Percentiles rank a stretch among this genome's conserved stretches.
phyloP scores from a whole-genome alignment of 495 filamentous ascomycete genomes.

The Gamarada debralockiae region DNA sequence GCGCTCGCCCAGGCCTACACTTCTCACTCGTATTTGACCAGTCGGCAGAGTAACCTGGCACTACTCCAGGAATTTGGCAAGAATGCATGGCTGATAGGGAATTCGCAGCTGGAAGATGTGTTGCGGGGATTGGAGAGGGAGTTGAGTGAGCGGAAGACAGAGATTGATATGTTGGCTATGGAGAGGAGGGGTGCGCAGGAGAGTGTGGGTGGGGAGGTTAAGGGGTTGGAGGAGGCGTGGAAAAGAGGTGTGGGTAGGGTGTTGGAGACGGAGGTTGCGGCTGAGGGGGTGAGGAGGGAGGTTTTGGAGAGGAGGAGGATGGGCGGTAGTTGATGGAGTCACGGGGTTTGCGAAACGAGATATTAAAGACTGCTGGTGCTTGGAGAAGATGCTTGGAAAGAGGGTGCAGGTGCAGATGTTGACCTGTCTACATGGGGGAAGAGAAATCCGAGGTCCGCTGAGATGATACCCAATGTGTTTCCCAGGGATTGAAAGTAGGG shows the following conservation, averaged over 20 bases:
- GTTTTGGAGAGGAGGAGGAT: slow-evolving; percentile 48
- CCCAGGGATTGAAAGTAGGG: too few species aligned
- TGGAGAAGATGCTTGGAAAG: too few species aligned
- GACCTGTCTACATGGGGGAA: too few species aligned
- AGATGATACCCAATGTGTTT: too few species aligned
- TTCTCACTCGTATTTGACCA: slow-evolving; percentile 59
- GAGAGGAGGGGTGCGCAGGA: slow-evolving; percentile 69
- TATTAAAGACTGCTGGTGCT: too few species aligned
- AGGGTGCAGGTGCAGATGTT: too few species aligned
- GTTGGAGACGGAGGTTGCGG: slow-evolving; percentile 72
- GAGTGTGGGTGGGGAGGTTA: slow-evolving; percentile 61
- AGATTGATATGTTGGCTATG: slow-evolving; percentile 67
- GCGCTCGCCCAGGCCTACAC: slow-evolving; percentile 51
- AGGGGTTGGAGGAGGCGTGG: slow-evolving; percentile 69
- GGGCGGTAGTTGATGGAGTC: slow-evolving; percentile 12
- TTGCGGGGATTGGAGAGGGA: slow-evolving; percentile 73
- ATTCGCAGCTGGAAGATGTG: slow-evolving; percentile 71
- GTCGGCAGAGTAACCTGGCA: slow-evolving; percentile 63
- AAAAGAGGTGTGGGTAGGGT: slow-evolving; percentile 63
- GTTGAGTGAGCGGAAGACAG: slow-evolving; percentile 58
- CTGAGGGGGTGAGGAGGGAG: slow-evolving; percentile 63
- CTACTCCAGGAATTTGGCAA: slow-evolving; percentile 78
- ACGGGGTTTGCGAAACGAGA: too few species aligned
- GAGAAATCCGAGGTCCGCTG: too few species aligned
- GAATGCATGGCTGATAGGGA: slow-evolving; percentile 87